Base-by-base conservation (phyloP, 345 rosid genomes). In the Gossypium herbaceum region DNA sequence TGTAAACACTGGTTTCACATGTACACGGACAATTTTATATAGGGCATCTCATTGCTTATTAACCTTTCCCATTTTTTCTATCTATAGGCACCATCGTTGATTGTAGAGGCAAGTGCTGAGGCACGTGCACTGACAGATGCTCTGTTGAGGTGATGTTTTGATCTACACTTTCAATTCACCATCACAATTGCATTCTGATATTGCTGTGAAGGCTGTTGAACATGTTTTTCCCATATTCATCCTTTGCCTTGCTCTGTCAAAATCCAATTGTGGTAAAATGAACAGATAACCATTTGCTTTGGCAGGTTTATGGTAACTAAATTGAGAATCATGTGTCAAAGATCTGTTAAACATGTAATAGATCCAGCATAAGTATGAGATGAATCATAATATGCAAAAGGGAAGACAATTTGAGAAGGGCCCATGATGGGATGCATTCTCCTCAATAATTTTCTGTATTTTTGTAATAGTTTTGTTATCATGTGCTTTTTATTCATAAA, bases 41-140 rank as follows among this genome's bases (percentile, higher is more conserved):
- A 60, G 45, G 56, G 54, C 52, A 29, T 67, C 51, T 9, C 13
- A 47, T 71, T 58, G 16, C 43, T 73, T 48, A 56, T 74, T 76
- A 22, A 64, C 45, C 51, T 76, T 68, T 47, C 56, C 47, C 61
- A 19, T 22, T 70, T 81, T 68, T 73, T 4, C 41, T 34, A 68
- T 79, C 39, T 79, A 62, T 71, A 92, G 98, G 97, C 95, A 78
- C 97, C 97, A 57, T 85, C 87, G 80, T 82, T 94, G 84, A 92
- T 92, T 63, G 91, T 88, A 65, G 94, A 94, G 86, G 93, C 88
- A 74, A 92, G 93, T 85, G 81, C 76, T 48, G 98, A 94, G 78
- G 91, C 94, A 41, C 91, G 89, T 80, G 87, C 83, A 17, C 76
- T 94, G 66, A 83, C 91, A 4, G 94, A 91, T 82, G 90, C 94